Evolutionary conservation across 2,329 filamentous ascomycete genomes (phyloP).

Genomic region (Monilinia vaccinii-corymbosi): DNA sequence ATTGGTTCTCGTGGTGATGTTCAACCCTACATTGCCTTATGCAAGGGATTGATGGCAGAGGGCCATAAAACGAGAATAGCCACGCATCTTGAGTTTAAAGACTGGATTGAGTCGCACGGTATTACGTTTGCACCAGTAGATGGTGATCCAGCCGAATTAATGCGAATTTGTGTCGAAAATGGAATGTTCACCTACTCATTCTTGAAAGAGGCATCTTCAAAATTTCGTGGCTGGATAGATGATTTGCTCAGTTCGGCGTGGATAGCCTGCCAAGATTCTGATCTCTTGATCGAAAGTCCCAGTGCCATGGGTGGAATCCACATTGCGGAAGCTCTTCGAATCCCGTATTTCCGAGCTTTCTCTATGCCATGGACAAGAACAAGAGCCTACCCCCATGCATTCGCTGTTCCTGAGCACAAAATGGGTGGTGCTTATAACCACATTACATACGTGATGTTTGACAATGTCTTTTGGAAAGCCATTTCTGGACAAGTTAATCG

Average conservation of each 20-base stretch:
- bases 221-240: conserved; percentile 93
- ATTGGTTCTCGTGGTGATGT: conserved; percentile 95
- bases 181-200: conserved; percentile 95
- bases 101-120: conserved; percentile 84
- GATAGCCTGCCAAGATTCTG: conserved; percentile 73
- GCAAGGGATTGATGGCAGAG: conserved; percentile 80
- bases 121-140: conserved; percentile 86
- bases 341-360: conserved; percentile 95
- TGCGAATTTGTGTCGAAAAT: conserved; percentile 93
- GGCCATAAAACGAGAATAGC: conserved; percentile 83
- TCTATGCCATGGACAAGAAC: conserved; percentile 99
- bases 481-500: conserved; percentile 85
- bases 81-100: conserved; percentile 82
- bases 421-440: conserved; percentile 95
- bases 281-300: conserved; percentile 89
- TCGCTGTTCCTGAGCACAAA: conserved; percentile 85
- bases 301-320: conserved; percentile 97
- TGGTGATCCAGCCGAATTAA: conserved; percentile 87
- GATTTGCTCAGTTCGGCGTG: conserved; percentile 76
- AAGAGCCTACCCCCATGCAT: conserved; percentile 90
- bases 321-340: conserved; percentile 83
- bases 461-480: conserved; percentile 93
- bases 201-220: conserved; percentile 73
- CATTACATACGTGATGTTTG: conserved; percentile 91
- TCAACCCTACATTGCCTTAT: conserved; percentile 93